Conservation (phyloP, 108 stramenopile genomes). For the Seminavis robusta region DNA sequence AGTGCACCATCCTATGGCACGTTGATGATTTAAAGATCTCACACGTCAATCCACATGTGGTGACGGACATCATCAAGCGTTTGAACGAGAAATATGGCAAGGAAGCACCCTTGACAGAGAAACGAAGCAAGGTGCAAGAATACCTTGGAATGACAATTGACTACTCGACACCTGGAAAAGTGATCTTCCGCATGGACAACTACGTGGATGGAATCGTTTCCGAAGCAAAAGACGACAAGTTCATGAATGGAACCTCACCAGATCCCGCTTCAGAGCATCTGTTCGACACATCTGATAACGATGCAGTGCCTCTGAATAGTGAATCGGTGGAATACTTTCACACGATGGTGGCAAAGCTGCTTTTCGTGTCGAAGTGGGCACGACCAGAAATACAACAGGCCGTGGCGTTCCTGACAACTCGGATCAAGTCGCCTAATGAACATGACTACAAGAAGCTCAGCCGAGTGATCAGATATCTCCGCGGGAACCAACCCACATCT, state of each 20-base stretch:
- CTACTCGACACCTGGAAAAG: conserved; percentile 1
- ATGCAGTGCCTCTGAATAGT: conserved; percentile 2
- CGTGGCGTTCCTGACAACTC: conserved; percentile 16
- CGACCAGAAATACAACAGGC: conserved; percentile 21
- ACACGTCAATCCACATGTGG: conserved; percentile 13
- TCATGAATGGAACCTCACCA: conserved; percentile 1
- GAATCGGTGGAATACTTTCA: neutral
- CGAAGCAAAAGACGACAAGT: conserved; percentile 16
- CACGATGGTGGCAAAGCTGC: conserved; percentile 10
- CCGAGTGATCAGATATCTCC: conserved; percentile 13
- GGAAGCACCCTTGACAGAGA: conserved; percentile 4
- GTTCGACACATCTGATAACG: conserved; percentile 17
- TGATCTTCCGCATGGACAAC: conserved; percentile 14
- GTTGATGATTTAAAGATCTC: conserved; percentile 38
- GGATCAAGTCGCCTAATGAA: conserved; percentile 10
- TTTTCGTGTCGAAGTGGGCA: conserved; percentile 22
- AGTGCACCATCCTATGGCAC: conserved; percentile 22
- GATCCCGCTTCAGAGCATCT: conserved; percentile 23
- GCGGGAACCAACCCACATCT: conserved; percentile 2
- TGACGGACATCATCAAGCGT: neutral
- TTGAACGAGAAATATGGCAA: conserved; percentile 17
- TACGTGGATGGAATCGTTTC: conserved; percentile 14
- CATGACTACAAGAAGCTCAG: conserved; percentile 24
- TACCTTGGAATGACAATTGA: conserved; percentile 41
- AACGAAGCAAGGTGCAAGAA: conserved; percentile 17